Evolutionary conservation across 2,329 filamentous ascomycete species (phyloP).

Genomic region (Leptographium lundbergii): DNA sequence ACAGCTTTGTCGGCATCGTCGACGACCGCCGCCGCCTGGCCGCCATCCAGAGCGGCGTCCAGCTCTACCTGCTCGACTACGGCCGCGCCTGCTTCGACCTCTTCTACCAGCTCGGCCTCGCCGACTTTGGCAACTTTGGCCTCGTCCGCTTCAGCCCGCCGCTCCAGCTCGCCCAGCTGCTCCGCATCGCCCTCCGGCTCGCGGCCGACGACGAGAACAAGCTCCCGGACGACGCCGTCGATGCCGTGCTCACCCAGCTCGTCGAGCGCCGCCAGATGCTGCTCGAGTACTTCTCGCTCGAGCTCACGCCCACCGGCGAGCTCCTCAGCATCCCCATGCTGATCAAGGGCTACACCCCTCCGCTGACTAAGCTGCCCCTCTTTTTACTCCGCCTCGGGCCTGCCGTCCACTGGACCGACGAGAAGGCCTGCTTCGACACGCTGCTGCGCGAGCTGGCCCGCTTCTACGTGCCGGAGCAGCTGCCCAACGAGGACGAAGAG

Average conservation of each 20-base stretch:
- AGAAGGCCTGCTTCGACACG: slow-evolving; percentile 73
- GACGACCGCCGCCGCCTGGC: slow-evolving; percentile 76
- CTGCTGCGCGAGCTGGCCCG: slow-evolving; percentile 78
- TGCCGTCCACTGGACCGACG: slow-evolving; percentile 73
- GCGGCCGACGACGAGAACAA: slow-evolving; percentile 44
- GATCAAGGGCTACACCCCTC: slow-evolving; percentile 78
- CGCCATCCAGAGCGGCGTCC: slow-evolving; percentile 88
- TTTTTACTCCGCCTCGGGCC: slow-evolving; percentile 85
- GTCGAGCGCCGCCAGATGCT: slow-evolving; percentile 75
- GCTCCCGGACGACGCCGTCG: slow-evolving; percentile 49
- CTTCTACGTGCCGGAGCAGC: slow-evolving; percentile 80
- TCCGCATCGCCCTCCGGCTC: slow-evolving; percentile 61
- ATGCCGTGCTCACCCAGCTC: slow-evolving; percentile 54
- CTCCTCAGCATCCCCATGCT: slow-evolving; percentile 71
- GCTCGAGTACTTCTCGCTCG: slow-evolving; percentile 79
- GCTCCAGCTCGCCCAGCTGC: slow-evolving; percentile 55
- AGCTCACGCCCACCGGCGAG: slow-evolving; percentile 66
- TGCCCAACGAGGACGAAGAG: slow-evolving; percentile 36
- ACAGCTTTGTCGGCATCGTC: slow-evolving; percentile 88
- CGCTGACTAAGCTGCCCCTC: slow-evolving; percentile 71
- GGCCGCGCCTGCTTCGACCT: slow-evolving; percentile 77
- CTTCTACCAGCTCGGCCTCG: slow-evolving; percentile 90
- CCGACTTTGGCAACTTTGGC: slow-evolving; percentile 93
- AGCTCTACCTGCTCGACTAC: slow-evolving; percentile 87
- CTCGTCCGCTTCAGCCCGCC: slow-evolving; percentile 67